phyloP scores from a whole-genome alignment of 192 early-diverging fungal genomes.

The Oehlia diaphana region DNA sequence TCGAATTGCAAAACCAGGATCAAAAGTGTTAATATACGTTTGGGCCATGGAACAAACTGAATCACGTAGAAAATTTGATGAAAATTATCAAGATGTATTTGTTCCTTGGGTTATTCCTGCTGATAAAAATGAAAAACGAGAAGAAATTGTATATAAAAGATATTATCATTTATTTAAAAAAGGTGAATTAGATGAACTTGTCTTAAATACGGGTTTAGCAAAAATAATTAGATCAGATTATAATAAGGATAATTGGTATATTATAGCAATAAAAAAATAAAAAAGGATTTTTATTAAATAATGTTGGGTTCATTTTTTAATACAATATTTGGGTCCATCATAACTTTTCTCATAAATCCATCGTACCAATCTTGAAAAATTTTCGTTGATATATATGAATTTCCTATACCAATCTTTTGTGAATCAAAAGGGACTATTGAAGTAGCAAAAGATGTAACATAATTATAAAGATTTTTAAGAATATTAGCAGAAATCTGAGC shows the following conservation, averaged over 20 bases:
- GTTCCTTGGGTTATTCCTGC: slow-evolving; percentile 86
- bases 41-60: slow-evolving; percentile 94
- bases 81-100: slow-evolving; percentile 82
- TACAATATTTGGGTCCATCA: slow-evolving; percentile 24
- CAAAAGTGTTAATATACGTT: slow-evolving; percentile 82
- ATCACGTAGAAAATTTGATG: slow-evolving; percentile 78
- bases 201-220: slow-evolving; percentile 51
- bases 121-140: slow-evolving; percentile 33
- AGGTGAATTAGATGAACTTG: slow-evolving; percentile 79
- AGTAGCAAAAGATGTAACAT: slow-evolving; percentile 68
- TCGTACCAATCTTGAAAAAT: slow-evolving; percentile 31
- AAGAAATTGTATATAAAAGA: slow-evolving; percentile 53
- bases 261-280: slow-evolving; percentile 62
- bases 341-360: slow-evolving; percentile 21
- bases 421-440: slow-evolving; percentile 55
- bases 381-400: slow-evolving; percentile 22
- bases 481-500: slow-evolving; percentile 59
- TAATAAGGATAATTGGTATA: slow-evolving; percentile 95
- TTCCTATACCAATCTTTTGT: slow-evolving; percentile 5
- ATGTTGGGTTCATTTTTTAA: slow-evolving; percentile 9
- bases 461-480: slow-evolving; percentile 72
- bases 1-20: slow-evolving; percentile 69
- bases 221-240: slow-evolving; percentile 76
- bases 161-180: slow-evolving; percentile 93
- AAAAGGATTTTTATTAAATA: not conserved